A percentile compares a stretch with the other conserved stretches of the same genome.
These are phyloP conservation scores for Trichosanthes cucumerina DNA, from an alignment of 306 rosid genomes.

Conservation along the genomic window DNA sequence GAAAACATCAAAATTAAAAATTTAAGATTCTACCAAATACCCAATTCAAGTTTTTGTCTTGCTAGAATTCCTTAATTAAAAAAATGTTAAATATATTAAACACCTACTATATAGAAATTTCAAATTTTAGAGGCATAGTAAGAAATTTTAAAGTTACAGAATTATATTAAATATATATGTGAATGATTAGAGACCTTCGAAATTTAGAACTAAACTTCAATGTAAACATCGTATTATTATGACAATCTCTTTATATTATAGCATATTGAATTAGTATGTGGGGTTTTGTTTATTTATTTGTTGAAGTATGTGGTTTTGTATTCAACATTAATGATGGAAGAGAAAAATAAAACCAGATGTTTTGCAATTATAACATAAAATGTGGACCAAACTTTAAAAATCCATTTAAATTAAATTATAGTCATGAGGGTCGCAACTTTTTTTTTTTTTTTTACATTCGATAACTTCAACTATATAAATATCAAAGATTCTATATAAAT, in stretches of 20 bases:
- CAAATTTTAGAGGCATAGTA: too few species aligned
- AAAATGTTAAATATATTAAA: too few species aligned
- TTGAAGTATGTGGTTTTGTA: neutral
- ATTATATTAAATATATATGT: too few species aligned
- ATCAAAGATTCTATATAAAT: too few species aligned
- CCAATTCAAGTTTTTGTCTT: too few species aligned
- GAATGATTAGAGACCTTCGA: too few species aligned
- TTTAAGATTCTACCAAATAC: too few species aligned
- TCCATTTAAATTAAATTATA: neutral
- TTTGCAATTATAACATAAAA: neutral
- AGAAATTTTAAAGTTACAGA: too few species aligned
- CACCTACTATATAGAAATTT: too few species aligned
- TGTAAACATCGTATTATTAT: neutral
- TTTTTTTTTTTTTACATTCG: neutral
- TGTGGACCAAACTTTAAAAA: neutral
- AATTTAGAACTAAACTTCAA: too few species aligned
- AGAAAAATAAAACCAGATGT: neutral
- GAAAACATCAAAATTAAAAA: too few species aligned
- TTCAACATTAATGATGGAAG: neutral
- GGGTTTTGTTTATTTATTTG: neutral
- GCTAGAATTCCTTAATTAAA: too few species aligned
- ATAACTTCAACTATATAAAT: neutral
- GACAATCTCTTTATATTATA: neutral
- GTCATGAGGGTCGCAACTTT: neutral
- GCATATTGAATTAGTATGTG: neutral